Conservation (phyloP, 306 rosid species). For the Lablab purpureus region DNA sequence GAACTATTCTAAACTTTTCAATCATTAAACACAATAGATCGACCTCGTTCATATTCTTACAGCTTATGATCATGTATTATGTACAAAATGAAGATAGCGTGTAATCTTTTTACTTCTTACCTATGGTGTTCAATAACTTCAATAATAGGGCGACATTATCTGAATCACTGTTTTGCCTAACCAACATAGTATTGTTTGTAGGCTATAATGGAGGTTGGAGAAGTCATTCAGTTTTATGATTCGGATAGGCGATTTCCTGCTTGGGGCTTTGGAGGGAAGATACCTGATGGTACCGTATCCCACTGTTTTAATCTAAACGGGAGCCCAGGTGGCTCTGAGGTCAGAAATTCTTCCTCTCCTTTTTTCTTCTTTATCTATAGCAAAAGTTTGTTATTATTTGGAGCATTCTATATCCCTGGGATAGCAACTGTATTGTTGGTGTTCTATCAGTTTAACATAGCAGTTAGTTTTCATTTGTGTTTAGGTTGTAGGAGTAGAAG, state of each 20-base stretch:
- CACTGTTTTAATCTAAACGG: slow-evolving; percentile 89
- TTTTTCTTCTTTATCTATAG: background rate
- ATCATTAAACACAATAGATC: slow-evolving; percentile 10
- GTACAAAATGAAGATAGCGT: background rate
- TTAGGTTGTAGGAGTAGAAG: slow-evolving; percentile 86
- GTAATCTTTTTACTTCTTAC: background rate
- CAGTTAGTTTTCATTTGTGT: background rate
- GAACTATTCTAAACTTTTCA: slow-evolving; percentile 4
- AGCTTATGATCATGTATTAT: slow-evolving; percentile 8
- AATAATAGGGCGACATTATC: slow-evolving; percentile 1
- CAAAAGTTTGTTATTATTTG: no score
- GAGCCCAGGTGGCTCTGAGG: slow-evolving; percentile 61
- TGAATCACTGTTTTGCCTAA: slow-evolving; percentile 23
- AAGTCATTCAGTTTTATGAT: slow-evolving; percentile 90
- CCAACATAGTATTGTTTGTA: slow-evolving; percentile 44
- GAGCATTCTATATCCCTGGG: background rate
- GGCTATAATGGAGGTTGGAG: slow-evolving; percentile 88
- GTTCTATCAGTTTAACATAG: background rate
- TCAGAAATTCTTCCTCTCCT: slow-evolving; percentile 30
- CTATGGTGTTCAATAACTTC: background rate
- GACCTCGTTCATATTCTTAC: background rate
- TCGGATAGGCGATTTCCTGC: slow-evolving; percentile 78
- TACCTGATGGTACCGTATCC: slow-evolving; percentile 54
- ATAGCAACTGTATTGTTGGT: background rate
- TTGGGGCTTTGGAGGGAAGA: slow-evolving; percentile 94